Base-by-base conservation (phyloP, 2,329 filamentous ascomycete species). In the Clarireedia homoeocarpa region DNA sequence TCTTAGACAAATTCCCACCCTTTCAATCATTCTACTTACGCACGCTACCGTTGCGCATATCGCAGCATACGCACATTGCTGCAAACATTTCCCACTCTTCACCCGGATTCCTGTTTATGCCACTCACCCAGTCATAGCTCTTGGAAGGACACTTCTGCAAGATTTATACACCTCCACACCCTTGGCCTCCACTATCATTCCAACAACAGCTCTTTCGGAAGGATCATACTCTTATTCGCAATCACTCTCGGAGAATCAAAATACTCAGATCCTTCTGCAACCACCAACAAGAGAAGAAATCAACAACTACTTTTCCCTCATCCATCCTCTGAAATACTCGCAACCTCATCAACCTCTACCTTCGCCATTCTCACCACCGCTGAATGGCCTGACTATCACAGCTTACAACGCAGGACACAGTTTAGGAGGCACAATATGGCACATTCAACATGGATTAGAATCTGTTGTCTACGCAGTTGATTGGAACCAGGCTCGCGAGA, bases 401-500 rank as follows among this genome's bases (percentile, higher is more conserved):
- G 94, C 94, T 0, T 97, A 97, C 74, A 95, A 95, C 72, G 91
- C 94, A 6, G 94, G 94, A 61, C 92, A 96, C 69, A 96, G 92
- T 0, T 81, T 97, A 0, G 94, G 94, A 70, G 94, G 94, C 55
- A 97, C 94, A 24, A 96, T 99, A 75, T 99, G 94, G 94, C 92
- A 97, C 67, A 91, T 99, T 62, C 92, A 97, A 67, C 91, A 97
- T 74, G 91, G 91, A 0, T 80, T 96, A 68, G 94, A 99, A 71
- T 96, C 91, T 0, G 92, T 99, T 44, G 91, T 99, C 1, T 97
- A 99, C 66, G 92, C 94, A 0, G 89, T 96, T 17, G 92, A 97
- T 68, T 99, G 94, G 94, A 96, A 96, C 65, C 91, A 96, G 72
- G 90, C 88, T n/a, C 84, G 90, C 63, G 94, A 99, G 70, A 95